Evolutionary conservation across 2,329 filamentous ascomycete genomes (phyloP), one percentile per base, ranked within the genome.

Genomic region (Colletotrichum neosansevieriae): DNA sequence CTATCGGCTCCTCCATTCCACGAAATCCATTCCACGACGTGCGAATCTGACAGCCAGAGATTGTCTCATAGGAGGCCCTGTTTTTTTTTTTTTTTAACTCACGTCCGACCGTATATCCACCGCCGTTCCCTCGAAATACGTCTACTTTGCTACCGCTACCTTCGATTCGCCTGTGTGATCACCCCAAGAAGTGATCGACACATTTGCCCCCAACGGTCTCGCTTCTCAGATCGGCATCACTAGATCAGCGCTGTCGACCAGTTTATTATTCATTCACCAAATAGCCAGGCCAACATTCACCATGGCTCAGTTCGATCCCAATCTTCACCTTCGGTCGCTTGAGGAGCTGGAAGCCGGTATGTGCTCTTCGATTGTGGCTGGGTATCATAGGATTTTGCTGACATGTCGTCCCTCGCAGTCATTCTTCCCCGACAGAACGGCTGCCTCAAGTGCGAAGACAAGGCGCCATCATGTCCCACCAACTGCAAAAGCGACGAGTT

Each of bases 401-500:
- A 67, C 58, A 67, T 29, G 6, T 29, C 6, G 13, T 10, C 21
- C 9, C 2, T 32, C 19, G 10, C 29, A 71, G 69, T 69, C 24
- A 76, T 85, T 49, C 72, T 79, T 15, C 79, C 76, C 42, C 79
- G 84, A 74, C 77, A 80, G 59, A 76, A 77, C 42, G 76, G 75
- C 7, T 88, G 85, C 71, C 78, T 85, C 10, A 72, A 79, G 49
- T 88, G 86, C 74, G 80, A 82, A 32, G 78, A 81, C 57, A 73
- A 70, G 2, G 70, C 75, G 59, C 82, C 76, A 38, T 78, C 79
- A 21, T 88, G 86, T 63, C 86, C 86, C 6, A 54, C 72, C 6
- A 56, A 56, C 3, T 88, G 86, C 71, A 72, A 72, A 10, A 64
- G 75, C 1, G 78, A 77, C 24, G 75, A 84, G 66, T 78, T 74